phyloP scores from a whole-genome alignment of 352 stramenopile genomes.

The Phytophthora capsici region DNA sequence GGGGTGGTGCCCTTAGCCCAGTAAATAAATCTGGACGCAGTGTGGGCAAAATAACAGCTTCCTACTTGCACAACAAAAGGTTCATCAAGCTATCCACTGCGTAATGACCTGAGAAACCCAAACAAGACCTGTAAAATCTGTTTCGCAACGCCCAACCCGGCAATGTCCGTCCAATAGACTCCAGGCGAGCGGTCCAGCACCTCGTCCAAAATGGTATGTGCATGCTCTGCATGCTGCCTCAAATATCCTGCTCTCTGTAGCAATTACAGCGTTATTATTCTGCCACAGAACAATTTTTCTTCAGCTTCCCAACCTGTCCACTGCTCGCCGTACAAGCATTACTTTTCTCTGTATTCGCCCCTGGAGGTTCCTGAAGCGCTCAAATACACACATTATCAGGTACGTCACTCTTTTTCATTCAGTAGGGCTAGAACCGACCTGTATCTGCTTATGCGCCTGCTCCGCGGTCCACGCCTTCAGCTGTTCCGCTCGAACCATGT shows the following conservation, averaged over 20 bases:
- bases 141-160: conserved; percentile 83
- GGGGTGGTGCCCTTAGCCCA: conserved; percentile 68
- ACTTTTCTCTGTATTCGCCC: not conserved
- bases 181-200: conserved; percentile 82
- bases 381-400: not conserved
- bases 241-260: conserved; percentile 47
- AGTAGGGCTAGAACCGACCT: conserved; percentile 10
- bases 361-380: conserved; percentile 5
- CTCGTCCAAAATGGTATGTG: conserved; percentile 84
- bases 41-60: conserved; percentile 88
- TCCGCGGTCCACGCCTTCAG: conserved; percentile 55
- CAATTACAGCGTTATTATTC: conserved; percentile 3
- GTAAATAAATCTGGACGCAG: conserved; percentile 88
- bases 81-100: conserved; percentile 1
- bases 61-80: conserved; percentile 40
- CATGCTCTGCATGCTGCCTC: conserved; percentile 64
- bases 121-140: conserved; percentile 80
- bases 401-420: not conserved
- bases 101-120: not conserved
- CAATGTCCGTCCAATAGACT: conserved; percentile 86
- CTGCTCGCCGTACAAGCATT: conserved; percentile 13
- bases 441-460: conserved; percentile 24
- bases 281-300: not conserved
- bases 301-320: conserved; percentile 16
- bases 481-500: conserved; percentile 79